Evolutionary conservation across 495 filamentous ascomycete species (phyloP), one percentile per base, ranked within the genome.

Genomic region (Talaromyces proteolyticus): DNA sequence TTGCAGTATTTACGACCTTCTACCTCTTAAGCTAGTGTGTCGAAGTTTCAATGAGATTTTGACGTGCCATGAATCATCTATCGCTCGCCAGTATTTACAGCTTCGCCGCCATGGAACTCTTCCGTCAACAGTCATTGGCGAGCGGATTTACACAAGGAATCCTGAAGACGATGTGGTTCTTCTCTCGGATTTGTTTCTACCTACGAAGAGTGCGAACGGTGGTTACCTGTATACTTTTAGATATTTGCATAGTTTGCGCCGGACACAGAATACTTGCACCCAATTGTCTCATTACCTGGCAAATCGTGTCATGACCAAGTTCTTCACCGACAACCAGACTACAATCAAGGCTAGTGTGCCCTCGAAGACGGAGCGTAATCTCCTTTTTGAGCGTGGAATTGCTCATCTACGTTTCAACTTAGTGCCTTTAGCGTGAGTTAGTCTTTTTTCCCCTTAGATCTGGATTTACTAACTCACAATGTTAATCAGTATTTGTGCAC

Each of bases 101-200:
- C 64, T 63, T 34, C 68, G 67, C 44, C 69, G 71, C 7, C 69
- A 73, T 50, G 71, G 69, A 41, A 73, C 68, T n/a, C 67, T 74
- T 12, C 71, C 71, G 5, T 73, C 69, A 12, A 66, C 68, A 2
- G 64, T 70, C 24, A 63, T 69, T 42, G 49, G 51, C 48, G 65
- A 70, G 17, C 59, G 62, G 43, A 68, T 53, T 39, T 72, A 73
- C 58, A 70, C 71, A n/a, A 61, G 68, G 23, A 67, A 66, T 38
- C 69, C 71, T 3, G 63, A 66, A 47, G 71, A 74, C 49, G 71
- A 74, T 59, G 69, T 68, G 12, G 65, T 74, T 12, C 64, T 74
- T 26, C 56, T 74, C 22, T 74, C 71, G 40, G 71, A 74, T 54
- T 56, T 74, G 14, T 74, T 74, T 44, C 69, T 64, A 7, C 71